Evolutionary conservation across 2,329 filamentous ascomycete genomes (phyloP), one percentile per base, ranked within the genome.

Genomic region (Fusarium dlaminii): DNA sequence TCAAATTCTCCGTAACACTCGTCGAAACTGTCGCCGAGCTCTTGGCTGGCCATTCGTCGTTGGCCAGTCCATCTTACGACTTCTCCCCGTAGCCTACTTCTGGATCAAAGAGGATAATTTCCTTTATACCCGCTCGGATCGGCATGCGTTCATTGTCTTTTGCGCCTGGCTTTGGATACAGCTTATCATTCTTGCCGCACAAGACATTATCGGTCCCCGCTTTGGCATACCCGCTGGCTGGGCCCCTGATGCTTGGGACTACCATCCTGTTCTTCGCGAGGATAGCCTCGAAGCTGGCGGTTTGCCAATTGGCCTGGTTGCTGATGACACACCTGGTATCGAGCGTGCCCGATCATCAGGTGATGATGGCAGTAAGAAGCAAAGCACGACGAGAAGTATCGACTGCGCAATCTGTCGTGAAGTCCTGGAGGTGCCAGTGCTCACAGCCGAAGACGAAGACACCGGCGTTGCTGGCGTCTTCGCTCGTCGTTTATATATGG

Each of bases 381-480:
- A 75, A 34, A 80, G 78, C 39, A 80, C 76, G 56, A 80, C 79
- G 18, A 83, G 88, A 51, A 90, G 81, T 2, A 96, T 97, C 68
- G 95, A 98, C 84, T 99, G 96, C 82, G 94, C 95, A 24, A 98
- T 99, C 75, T 99, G 96, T 81, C 93, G 96, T 83, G 95, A 98
- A 83, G 88, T 93, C 51, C 91, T 99, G 24, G 94, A 98, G 81
- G 94, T 98, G 5, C 94, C 95, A 0, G 92, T 98, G 29, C 84
- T 98, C 37, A 87, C 87, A 57, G 87, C 88, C 3, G 88, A 87
- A 15, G 86, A 87, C 45, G 86, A 87, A 48, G 87, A 88, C 15
- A 82, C 82, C 1, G 88, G 89, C 37, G 88, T 91, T 66, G 85
- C 90, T 1, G 91, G 91, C 36, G 89, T 98, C 63, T 87, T 98